Evolutionary conservation across 73 alveolate species (phyloP), one percentile per base, ranked within the genome.

Genomic region (Stentor coeruleus): DNA sequence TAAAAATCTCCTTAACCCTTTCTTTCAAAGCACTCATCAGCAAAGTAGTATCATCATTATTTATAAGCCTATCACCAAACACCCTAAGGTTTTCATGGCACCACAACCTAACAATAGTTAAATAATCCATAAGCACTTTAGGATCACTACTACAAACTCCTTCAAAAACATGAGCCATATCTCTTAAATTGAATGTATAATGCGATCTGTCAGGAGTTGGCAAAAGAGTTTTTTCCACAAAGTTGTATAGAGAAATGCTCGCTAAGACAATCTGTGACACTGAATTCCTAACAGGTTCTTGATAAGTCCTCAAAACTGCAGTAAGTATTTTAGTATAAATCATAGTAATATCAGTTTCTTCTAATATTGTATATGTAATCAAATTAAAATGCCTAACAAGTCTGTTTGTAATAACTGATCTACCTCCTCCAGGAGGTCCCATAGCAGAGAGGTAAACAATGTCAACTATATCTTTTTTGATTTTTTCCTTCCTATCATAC

Each of bases 371-470:
- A 38, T 75, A 75, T 35, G 98, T 95, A 4, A 97, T 86, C 39
- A 96, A 88, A 84, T 97, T 97, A 85, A 95, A 95, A 81, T 97
- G 99, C 88, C 99, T 93, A 87, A 94, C 94, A 85, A 96, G 89
- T 88, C 99, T 93, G 59, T 96, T 96, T 36, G 99, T 95, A 81
- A 98, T 95, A 60, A 89, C 93, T 36, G 96, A 88, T 95, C 99
- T 97, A 74, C 99, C 99, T 41, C 99, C 99, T 3, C 99, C 99
- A 74, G 99, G 99, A 3, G 99, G 99, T 55, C 99, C 99, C 99
- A 98, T 98, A 73, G 99, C 99, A n/a, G 98, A 91, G 76, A 95
- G 86, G 40, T 94, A 86, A 59, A 96, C 94, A 55, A 98, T 91
- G 86, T 98, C 99, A 85, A 96, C 99, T 60, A 97, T 94, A 58